Evolutionary conservation across 495 filamentous ascomycete genomes (phyloP), one percentile per base, ranked within the genome.

Genomic region (Letharia columbiana): DNA sequence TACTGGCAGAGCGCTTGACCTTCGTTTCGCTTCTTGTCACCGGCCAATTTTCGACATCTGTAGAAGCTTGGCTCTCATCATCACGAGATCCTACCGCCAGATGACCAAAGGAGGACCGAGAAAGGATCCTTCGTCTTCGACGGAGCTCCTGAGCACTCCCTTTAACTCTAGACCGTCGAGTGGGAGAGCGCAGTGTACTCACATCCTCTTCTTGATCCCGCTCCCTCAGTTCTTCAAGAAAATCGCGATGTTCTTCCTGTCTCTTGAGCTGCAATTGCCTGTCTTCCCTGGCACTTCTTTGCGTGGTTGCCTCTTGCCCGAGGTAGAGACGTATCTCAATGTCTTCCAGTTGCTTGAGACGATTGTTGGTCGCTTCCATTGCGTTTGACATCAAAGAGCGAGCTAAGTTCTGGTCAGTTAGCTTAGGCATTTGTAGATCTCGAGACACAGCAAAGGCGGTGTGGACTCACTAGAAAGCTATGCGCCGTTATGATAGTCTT

Each of bases 21-120:
- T 62, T 62, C 20, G 42, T 44, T n/a, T 50, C 52, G 42, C 61
- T 50, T 37, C 42, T 62, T 49, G 61, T 62, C 4, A n/a, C 39
- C n/a, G 44, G 61, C 9, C 61, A 40, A 31, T 44, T 23, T 0
- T 6, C 10, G 8, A 44, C 9, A 9, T 23, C 12, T 28, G 23
- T 28, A 28, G 23, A 28, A 28, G 23, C 23, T 28, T 28, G 23
- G 23, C 23, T 28, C 23, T 28, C 23, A 28, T 28, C 23, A 28
- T 28, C 23, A 28, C 23, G 23, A 28, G 23, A 28, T 28, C 23
- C 23, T 28, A 28, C 23, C 23, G 23, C 23, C 23, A 28, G 23
- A 28, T 28, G 23, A 28, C 23, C 23, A 28, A 28, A 28, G 23
- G 23, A 28, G 1, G 61, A 49, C 13, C 31, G 61, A 35, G 41